A percentile compares a stretch with the other conserved stretches of the same genome.
phyloP scores from a whole-genome alignment of 768 basidiomycete genomes.

The Crucibulum laeve region DNA sequence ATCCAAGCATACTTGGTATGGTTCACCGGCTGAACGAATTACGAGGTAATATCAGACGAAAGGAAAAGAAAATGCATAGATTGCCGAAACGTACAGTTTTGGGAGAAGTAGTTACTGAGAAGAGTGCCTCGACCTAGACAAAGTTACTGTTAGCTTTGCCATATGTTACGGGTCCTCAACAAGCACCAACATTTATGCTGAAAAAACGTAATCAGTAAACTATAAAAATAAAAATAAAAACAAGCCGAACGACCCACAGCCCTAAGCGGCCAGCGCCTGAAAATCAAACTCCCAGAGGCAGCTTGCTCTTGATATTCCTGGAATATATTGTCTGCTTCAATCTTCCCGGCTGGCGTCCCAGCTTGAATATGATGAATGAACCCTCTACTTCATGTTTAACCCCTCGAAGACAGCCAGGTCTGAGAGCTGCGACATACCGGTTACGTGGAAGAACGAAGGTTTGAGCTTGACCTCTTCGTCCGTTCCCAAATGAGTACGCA shows the following conservation, averaged over 20 bases:
- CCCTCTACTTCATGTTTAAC: constrained; percentile 38
- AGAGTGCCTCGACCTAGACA: constrained; percentile 59
- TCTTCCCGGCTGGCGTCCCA: constrained; percentile 26
- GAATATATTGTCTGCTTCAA: constrained; percentile 59
- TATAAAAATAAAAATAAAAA: neutral
- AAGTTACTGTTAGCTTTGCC: constrained; percentile 5
- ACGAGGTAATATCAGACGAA: too few relatives aligned
- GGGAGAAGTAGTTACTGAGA: constrained; percentile 81
- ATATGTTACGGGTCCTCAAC: neutral
- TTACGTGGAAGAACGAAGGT: constrained; percentile 46
- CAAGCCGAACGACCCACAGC: constrained; percentile 36
- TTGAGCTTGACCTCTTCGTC: constrained; percentile 26
- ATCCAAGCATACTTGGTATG: constrained; percentile 57
- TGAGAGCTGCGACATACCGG: constrained; percentile 26
- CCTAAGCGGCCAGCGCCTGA: constrained; percentile 71
- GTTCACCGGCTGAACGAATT: constrained; percentile 78
- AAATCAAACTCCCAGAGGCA: constrained; percentile 44
- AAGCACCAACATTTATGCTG: constrained; percentile 62
- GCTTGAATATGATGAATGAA: constrained; percentile 55
- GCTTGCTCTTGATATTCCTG: constrained; percentile 66
- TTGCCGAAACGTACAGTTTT: constrained; percentile 55
- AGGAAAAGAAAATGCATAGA: too few relatives aligned
- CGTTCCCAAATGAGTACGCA: constrained; percentile 14
- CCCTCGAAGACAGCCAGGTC: neutral
- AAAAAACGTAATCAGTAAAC: constrained; percentile 6